Evolutionary conservation across 1,139 yeast genomes (phyloP).

Genomic region (Kodamaea derodonti): DNA sequence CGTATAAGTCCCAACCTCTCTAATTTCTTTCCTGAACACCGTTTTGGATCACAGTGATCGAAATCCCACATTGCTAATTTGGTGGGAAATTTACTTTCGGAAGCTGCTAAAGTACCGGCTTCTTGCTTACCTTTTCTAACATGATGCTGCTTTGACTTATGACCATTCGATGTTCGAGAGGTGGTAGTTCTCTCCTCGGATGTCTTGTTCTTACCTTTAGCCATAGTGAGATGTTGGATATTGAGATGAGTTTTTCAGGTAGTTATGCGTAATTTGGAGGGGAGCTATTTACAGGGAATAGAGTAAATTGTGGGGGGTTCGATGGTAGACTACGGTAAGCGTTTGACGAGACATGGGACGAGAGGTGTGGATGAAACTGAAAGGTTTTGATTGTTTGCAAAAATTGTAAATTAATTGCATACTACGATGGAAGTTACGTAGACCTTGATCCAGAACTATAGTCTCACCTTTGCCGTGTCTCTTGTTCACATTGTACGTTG

Average conservation of each 20-base stretch:
- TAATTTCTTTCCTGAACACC: constrained; percentile 93
- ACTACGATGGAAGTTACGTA: too few species aligned
- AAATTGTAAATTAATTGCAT: too few species aligned
- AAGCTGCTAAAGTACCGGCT: constrained; percentile 7
- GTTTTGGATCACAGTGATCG: constrained; percentile 97
- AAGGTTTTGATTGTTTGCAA: too few species aligned
- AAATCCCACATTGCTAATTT: constrained; percentile 92
- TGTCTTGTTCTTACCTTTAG: constrained; percentile 62
- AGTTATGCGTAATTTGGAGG: too few species aligned
- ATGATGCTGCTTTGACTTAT: constrained; percentile 52
- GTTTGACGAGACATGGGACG: too few species aligned
- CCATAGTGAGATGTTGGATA: constrained; percentile 41
- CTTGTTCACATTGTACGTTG: too few species aligned
- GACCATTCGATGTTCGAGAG: constrained; percentile 53
- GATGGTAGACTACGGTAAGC: too few species aligned
- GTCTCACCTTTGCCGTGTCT: too few species aligned
- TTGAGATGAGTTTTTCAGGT: constrained; percentile 1
- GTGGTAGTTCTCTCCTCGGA: constrained; percentile 35
- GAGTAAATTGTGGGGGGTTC: too few species aligned
- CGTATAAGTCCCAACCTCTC: constrained; percentile 84
- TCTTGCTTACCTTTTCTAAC: constrained; percentile 50
- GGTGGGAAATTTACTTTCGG: constrained; percentile 49
- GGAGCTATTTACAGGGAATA: too few species aligned
- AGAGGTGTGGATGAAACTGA: too few species aligned
- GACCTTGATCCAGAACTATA: too few species aligned